phyloP scores from a whole-genome alignment of 2,329 filamentous ascomycete species.

The Fusarium irregulare region DNA sequence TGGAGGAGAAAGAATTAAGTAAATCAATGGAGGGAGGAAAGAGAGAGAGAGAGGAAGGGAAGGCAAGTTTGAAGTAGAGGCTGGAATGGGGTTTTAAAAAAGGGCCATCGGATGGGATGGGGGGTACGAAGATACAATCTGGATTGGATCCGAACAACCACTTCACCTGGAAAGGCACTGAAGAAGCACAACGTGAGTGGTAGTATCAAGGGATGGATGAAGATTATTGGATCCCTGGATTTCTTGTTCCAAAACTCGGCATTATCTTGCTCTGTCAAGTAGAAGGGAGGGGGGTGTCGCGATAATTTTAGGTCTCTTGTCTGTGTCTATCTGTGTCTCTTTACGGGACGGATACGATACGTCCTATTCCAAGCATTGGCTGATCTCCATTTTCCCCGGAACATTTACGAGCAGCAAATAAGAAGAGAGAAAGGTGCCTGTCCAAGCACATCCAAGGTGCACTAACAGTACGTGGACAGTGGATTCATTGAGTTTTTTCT shows the following conservation, averaged over 20 bases:
- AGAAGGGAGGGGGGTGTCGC: conserved; percentile 6
- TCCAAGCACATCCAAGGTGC: neutral
- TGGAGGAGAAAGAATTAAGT: conserved; percentile 29
- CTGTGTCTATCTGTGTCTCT: neutral
- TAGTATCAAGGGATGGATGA: conserved; percentile 29
- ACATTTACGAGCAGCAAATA: neutral
- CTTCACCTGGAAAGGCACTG: neutral
- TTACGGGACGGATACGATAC: neutral
- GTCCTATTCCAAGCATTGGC: conserved; percentile 4
- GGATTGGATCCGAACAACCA: conserved; percentile 11
- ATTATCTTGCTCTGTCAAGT: conserved; percentile 6
- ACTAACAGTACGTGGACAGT: conserved; percentile 1
- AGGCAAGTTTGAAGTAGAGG: conserved; percentile 31
- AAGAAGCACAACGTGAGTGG: conserved; percentile 4
- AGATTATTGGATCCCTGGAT: conserved; percentile 25
- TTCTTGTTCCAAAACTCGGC: conserved; percentile 8
- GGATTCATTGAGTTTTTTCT: conserved; percentile 13
- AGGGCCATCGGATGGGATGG: conserved; percentile 6
- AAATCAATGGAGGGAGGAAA: conserved; percentile 34
- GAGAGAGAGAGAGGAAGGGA: conserved; percentile 33
- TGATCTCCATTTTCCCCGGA: neutral
- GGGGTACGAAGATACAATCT: conserved; percentile 6
- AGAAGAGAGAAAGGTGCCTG: neutral
- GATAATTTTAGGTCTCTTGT: neutral
- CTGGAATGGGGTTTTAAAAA: conserved; percentile 45